Evolutionary conservation across 2,329 filamentous ascomycete genomes (phyloP).

Genomic region (Helminthosporium solani): DNA sequence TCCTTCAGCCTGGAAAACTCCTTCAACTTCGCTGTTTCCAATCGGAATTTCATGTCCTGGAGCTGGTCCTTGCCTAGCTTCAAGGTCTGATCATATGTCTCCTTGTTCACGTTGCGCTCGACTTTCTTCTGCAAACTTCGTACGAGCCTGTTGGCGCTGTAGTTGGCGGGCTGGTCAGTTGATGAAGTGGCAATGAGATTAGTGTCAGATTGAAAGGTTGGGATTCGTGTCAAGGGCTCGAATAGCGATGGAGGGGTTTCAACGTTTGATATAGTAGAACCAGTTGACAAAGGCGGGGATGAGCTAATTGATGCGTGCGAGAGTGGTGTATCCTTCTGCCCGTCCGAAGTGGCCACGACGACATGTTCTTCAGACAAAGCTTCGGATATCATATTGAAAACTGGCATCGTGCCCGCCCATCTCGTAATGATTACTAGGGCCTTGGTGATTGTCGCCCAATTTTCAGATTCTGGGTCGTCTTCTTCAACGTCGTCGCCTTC

Average conservation of each 20-base stretch:
- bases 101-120: constrained; percentile 9
- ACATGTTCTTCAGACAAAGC: not conserved
- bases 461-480: constrained; percentile 4
- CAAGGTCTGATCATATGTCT: constrained; percentile 3
- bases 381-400: constrained; percentile 5
- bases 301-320: not conserved
- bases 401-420: constrained; percentile 4
- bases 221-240: not conserved
- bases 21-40: constrained; percentile 6
- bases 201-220: not conserved
- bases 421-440: constrained; percentile 5
- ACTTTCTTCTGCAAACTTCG: constrained; percentile 11
- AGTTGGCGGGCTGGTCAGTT: not conserved
- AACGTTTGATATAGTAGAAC: not conserved
- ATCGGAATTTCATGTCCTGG: constrained; percentile 4
- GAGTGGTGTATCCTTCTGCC: not conserved
- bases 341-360: not conserved
- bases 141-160: constrained; percentile 8
- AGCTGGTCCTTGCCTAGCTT: not conserved
- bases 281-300: not conserved
- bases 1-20: not conserved
- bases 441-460: constrained; percentile 8
- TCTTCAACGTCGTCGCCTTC: not conserved
- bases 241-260: not conserved
- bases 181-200: not conserved